A percentile compares a stretch with the other conserved stretches of the same genome.
These are phyloP conservation scores for Lachancea quebecensis DNA, from an alignment of 805 yeast genomes.

Conservation along the genomic window DNA sequence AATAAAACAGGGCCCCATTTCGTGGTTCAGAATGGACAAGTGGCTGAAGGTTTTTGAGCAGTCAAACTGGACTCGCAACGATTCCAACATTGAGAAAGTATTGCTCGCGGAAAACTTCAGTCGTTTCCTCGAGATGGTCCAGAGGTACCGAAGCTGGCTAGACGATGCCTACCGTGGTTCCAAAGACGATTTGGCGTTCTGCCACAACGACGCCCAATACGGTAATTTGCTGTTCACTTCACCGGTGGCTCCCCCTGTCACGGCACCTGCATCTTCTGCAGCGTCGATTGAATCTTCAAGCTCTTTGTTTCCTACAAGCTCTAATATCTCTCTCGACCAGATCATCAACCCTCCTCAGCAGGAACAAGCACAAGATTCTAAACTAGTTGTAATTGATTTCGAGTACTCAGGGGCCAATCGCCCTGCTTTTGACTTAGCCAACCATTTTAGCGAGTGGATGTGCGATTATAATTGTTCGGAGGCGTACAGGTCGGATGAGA, in stretches of 20 bases:
- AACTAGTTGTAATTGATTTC: conserved; percentile 89
- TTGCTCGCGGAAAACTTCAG: conserved; percentile 38
- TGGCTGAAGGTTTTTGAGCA: conserved; percentile 55
- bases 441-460: conserved; percentile 98
- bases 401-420: conserved; percentile 90
- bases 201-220: conserved; percentile 96
- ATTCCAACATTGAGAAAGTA: conserved; percentile 31
- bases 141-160: conserved; percentile 58
- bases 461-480: conserved; percentile 64
- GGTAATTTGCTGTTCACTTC: conserved; percentile 78
- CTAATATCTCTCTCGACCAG: conserved; percentile 25
- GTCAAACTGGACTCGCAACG: conserved; percentile 33
- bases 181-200: conserved; percentile 56
- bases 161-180: conserved; percentile 32
- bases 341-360: conserved; percentile 33
- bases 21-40: conserved; percentile 61
- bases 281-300: conserved; percentile 13
- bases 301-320: conserved; percentile 26
- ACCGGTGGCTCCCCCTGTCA: conserved; percentile 36
- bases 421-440: conserved; percentile 85
- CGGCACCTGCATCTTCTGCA: conserved; percentile 9
- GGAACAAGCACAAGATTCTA: conserved; percentile 50
- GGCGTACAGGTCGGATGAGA: conserved; percentile 40
- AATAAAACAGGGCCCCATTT: conserved; percentile 50
- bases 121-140: conserved; percentile 43